A percentile compares a stretch with the other conserved stretches of the same genome.
Evolutionary conservation across 2,329 filamentous ascomycete genomes (phyloP).

Genomic region (Fusarium sp.): DNA sequence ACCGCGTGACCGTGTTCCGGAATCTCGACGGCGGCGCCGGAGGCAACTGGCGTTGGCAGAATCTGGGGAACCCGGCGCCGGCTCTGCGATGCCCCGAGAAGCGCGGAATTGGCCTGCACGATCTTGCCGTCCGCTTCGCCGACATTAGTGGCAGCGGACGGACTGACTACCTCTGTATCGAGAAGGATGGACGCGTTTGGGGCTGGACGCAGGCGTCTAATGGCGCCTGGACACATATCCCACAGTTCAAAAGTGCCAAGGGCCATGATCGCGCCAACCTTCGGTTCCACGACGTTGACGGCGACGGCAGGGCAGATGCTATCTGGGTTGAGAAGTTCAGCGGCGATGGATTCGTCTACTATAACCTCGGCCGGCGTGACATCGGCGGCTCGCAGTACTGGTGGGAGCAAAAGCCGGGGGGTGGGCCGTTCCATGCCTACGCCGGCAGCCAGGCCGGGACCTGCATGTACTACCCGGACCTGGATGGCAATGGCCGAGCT

Average conservation of each 20-base stretch:
- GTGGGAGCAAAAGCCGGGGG: constrained; percentile 25
- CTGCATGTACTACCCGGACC: background rate
- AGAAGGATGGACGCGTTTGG: constrained; percentile 43
- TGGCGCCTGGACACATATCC: constrained; percentile 33
- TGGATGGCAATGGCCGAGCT: background rate
- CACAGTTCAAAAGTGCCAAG: background rate
- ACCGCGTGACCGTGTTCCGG: background rate
- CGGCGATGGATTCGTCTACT: constrained; percentile 43
- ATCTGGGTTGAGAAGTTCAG: constrained; percentile 54
- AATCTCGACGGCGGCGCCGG: background rate
- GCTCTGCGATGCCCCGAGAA: constrained; percentile 34
- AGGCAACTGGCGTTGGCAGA: background rate
- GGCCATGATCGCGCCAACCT: constrained; percentile 54
- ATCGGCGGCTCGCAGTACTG: background rate
- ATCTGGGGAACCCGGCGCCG: constrained; percentile 25
- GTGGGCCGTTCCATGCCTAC: background rate
- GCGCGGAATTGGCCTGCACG: constrained; percentile 38
- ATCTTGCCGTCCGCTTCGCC: constrained; percentile 50
- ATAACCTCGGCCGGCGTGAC: background rate
- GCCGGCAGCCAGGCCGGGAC: background rate
- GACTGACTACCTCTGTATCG: constrained; percentile 53
- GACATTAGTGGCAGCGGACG: constrained; percentile 50
- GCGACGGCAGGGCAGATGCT: constrained; percentile 54
- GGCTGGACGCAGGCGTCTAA: constrained; percentile 44
- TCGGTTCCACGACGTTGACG: constrained; percentile 56